Conservation (phyloP, 2,329 filamentous ascomycete species). For the Ceratocystis smalleyi region DNA sequence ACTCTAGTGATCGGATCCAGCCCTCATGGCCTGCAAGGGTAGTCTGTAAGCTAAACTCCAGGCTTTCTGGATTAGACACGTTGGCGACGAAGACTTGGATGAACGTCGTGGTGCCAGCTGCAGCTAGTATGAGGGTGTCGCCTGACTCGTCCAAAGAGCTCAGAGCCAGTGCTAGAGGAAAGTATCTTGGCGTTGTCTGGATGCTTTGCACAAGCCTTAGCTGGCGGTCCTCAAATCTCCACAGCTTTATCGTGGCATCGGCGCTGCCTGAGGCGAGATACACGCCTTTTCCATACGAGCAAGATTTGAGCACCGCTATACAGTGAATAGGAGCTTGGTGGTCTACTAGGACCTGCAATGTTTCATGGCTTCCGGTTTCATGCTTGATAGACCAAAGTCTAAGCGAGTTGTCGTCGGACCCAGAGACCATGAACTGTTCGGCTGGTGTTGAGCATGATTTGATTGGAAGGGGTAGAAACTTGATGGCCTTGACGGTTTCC, state of each 20-base stretch:
- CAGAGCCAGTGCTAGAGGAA: conserved; percentile 64
- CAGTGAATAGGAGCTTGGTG: conserved; percentile 67
- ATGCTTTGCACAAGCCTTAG: conserved; percentile 53
- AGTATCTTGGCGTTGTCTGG: conserved; percentile 58
- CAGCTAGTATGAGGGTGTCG: conserved; percentile 52
- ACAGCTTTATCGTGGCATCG: conserved; percentile 57
- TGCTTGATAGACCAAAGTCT: conserved; percentile 44
- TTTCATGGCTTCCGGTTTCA: conserved; percentile 23
- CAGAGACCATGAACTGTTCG: conserved; percentile 45
- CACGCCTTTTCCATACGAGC: conserved; percentile 23
- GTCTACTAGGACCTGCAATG: conserved; percentile 38
- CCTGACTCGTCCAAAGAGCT: conserved; percentile 38
- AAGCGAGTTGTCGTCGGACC: conserved; percentile 65
- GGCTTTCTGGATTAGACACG: conserved; percentile 22
- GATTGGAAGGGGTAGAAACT: conserved; percentile 47
- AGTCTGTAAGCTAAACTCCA: conserved; percentile 54
- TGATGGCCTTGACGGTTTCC: conserved; percentile 67
- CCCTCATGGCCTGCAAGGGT: conserved; percentile 81
- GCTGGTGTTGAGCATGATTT: conserved; percentile 30
- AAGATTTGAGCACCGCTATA: conserved; percentile 32
- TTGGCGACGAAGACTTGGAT: conserved; percentile 63
- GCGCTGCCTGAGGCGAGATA: conserved; percentile 65
- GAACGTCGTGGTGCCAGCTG: conserved; percentile 69
- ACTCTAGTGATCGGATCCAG: conserved; percentile 79
- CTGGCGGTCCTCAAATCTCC: conserved; percentile 43